Conservation (phyloP, 1,284 basidiomycete species). For the Marasmius fiardii region DNA sequence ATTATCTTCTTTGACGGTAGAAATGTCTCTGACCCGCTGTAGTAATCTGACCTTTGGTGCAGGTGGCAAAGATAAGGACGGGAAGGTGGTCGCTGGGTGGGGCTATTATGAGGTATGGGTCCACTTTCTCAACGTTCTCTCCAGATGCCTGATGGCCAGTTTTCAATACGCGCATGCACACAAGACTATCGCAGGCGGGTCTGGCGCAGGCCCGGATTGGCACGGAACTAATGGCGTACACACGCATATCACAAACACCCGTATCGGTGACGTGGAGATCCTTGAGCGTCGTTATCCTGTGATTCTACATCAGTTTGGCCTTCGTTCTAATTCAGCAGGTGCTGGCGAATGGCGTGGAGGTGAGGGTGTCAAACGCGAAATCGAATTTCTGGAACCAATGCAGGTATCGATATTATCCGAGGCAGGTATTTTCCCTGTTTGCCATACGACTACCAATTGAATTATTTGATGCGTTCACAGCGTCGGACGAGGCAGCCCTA, state of each 20-base stretch:
- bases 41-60: slow-evolving; percentile 10
- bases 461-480: slow-evolving; percentile 32
- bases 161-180: too few relatives aligned
- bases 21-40: not conserved
- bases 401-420: slow-evolving; percentile 88
- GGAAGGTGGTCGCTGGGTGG: slow-evolving; percentile 3
- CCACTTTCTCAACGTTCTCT: not conserved
- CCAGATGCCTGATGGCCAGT: not conserved
- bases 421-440: slow-evolving; percentile 34
- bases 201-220: slow-evolving; percentile 14
- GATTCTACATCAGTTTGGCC: slow-evolving; percentile 78
- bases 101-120: slow-evolving; percentile 9
- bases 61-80: slow-evolving; percentile 7
- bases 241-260: slow-evolving; percentile 92
- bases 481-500: slow-evolving; percentile 88
- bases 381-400: slow-evolving; percentile 85
- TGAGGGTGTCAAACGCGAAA: slow-evolving; percentile 84
- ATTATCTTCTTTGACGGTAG: too few relatives aligned
- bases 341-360: slow-evolving; percentile 79
- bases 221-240: slow-evolving; percentile 26
- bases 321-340: slow-evolving; percentile 78
- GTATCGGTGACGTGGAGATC: slow-evolving; percentile 91
- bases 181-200: slow-evolving; percentile 3
- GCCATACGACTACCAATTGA: not conserved
- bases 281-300: slow-evolving; percentile 91